Conservation (phyloP, 2,329 filamentous ascomycete species). For the Fusarium keratoplasticum region DNA sequence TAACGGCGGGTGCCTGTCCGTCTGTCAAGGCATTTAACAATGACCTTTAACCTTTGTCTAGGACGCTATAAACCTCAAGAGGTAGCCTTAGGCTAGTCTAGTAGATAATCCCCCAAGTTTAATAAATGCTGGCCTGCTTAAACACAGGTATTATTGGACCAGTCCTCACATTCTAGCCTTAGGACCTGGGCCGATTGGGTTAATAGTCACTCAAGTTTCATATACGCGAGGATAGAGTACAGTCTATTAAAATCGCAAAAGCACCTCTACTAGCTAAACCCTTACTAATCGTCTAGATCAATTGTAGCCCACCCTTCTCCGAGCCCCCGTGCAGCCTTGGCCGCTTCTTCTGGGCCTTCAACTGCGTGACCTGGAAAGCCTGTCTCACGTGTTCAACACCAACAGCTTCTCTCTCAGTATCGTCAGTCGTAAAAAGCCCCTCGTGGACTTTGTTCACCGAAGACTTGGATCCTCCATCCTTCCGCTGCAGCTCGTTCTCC, state of each 20-base stretch:
- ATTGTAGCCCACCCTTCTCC: background rate
- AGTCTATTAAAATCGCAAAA: background rate
- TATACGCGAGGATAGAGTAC: no score
- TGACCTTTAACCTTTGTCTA: background rate
- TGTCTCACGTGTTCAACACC: background rate
- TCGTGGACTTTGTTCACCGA: background rate
- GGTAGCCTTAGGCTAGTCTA: background rate
- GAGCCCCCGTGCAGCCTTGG: background rate
- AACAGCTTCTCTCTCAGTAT: background rate
- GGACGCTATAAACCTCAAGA: background rate
- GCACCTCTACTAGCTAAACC: background rate
- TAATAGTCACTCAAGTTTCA: no score
- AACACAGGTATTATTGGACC: no score
- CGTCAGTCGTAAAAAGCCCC: constrained; percentile 4
- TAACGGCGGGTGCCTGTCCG: background rate
- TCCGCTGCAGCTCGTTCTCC: constrained; percentile 47
- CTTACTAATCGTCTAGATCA: background rate
- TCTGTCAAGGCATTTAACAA: background rate
- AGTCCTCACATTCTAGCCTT: no score
- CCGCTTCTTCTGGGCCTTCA: background rate
- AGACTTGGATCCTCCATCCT: rapidly evolving
- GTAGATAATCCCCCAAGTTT: rapidly evolving
- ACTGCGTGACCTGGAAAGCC: constrained; percentile 22
- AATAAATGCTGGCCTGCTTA: no score
- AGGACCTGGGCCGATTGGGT: no score